phyloP scores from a whole-genome alignment of 768 basidiomycete species.

The Suillus discolor region DNA sequence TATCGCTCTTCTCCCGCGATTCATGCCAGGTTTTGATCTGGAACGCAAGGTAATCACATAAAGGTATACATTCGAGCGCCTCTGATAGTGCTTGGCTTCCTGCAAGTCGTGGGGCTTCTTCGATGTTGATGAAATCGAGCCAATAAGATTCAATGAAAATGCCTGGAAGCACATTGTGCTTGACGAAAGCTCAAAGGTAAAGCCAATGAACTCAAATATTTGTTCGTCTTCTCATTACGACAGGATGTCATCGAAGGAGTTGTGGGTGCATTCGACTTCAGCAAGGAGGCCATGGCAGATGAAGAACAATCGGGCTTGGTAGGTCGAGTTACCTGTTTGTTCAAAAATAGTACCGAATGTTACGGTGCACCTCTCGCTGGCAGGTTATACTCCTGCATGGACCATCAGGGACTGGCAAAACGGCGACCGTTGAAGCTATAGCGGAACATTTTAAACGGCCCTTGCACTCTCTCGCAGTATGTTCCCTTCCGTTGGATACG shows the following conservation, averaged over 20 bases:
- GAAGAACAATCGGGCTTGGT: slow-evolving; percentile 1
- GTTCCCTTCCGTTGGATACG: background rate
- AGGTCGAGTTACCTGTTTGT: background rate
- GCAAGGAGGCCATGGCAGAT: background rate
- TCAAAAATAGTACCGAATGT: background rate
- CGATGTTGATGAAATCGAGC: slow-evolving; percentile 1
- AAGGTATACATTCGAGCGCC: background rate
- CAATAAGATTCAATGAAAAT: slow-evolving; percentile 8
- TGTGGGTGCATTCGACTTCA: slow-evolving; percentile 2
- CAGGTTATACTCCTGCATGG: slow-evolving; percentile 92
- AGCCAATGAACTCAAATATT: background rate
- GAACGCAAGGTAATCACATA: slow-evolving; percentile 3
- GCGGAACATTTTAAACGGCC: slow-evolving; percentile 2
- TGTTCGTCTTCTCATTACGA: background rate
- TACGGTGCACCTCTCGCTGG: background rate
- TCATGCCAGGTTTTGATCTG: slow-evolving; percentile 7
- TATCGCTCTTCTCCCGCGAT: slow-evolving; percentile 4
- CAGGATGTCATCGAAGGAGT: background rate
- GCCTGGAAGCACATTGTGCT: slow-evolving; percentile 10
- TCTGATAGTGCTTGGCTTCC: background rate
- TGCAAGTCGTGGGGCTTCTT: background rate
- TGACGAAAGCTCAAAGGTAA: slow-evolving; percentile 5
- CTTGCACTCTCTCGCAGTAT: background rate
- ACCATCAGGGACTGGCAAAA: slow-evolving; percentile 98
- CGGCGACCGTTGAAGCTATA: slow-evolving; percentile 30